Evolutionary conservation across 164 flowering plant genomes (phyloP).

Genomic region (Stephania cephalantha): DNA sequence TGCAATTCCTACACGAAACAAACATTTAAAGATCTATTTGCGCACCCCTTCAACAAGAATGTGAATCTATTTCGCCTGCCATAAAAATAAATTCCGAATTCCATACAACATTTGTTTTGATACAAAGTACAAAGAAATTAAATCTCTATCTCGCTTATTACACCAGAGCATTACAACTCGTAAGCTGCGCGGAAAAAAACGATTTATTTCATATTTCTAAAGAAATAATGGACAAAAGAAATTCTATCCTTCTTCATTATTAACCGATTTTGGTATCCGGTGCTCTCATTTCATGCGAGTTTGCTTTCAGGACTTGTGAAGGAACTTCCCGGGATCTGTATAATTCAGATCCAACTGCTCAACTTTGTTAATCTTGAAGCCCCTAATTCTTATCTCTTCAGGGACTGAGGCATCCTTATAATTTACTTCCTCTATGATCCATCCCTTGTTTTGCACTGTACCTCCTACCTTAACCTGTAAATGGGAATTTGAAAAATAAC

Average conservation of each 20-base stretch:
- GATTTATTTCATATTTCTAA: not conserved
- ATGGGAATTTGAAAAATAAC: not conserved
- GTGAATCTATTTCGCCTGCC: too few relatives aligned
- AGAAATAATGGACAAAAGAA: not conserved
- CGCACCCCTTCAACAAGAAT: too few relatives aligned
- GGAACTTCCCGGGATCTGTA: constrained; percentile 52
- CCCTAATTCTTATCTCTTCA: constrained; percentile 75
- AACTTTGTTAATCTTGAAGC: constrained; percentile 65
- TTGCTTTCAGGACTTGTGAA: constrained; percentile 37
- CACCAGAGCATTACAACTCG: not conserved
- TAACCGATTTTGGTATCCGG: not conserved
- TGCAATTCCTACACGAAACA: too few relatives aligned
- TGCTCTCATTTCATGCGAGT: not conserved
- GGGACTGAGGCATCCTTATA: constrained; percentile 56
- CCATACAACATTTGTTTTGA: too few relatives aligned
- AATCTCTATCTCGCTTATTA: not conserved
- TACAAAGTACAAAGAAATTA: too few relatives aligned
- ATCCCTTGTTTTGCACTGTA: constrained; percentile 66
- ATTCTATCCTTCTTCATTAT: not conserved
- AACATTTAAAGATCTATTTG: too few relatives aligned
- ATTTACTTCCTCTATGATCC: constrained; percentile 63
- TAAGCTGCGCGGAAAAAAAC: not conserved
- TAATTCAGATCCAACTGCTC: constrained; percentile 62
- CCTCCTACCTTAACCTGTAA: constrained; percentile 69
- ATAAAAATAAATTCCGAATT: too few relatives aligned